A percentile compares a stretch with the other conserved stretches of the same genome.
Evolutionary conservation across 164 flowering plant species (phyloP).

Genomic region (Houttuynia cordata): DNA sequence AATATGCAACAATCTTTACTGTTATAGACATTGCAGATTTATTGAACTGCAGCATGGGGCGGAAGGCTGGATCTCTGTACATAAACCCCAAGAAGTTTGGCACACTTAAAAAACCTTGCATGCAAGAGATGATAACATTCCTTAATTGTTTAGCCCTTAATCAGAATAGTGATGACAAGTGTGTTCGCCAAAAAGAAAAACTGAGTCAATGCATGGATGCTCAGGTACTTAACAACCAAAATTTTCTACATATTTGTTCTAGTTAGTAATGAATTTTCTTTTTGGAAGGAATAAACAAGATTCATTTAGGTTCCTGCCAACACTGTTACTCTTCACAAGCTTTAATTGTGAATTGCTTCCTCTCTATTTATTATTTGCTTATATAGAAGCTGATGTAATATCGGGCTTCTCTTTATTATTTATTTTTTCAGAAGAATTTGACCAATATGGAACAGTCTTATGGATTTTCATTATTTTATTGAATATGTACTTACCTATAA

Average conservation of each 20-base stretch:
- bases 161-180: constrained; percentile 43
- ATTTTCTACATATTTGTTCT: neutral
- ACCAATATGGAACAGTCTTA: too few species aligned
- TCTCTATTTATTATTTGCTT: too few species aligned
- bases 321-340: too few species aligned
- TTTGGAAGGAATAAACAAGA: neutral
- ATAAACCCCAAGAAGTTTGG: constrained; percentile 16
- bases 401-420: too few species aligned
- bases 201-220: constrained; percentile 58
- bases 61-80: constrained; percentile 36
- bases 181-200: constrained; percentile 46
- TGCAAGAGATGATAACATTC: constrained; percentile 70
- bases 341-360: too few species aligned
- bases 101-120: constrained; percentile 23
- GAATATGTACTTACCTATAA: neutral
- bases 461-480: neutral
- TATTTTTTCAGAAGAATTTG: too few species aligned
- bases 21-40: constrained; percentile 1
- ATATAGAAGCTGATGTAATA: too few species aligned
- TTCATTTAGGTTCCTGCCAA: too few species aligned
- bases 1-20: too few species aligned
- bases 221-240: constrained; percentile 30
- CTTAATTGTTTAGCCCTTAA: constrained; percentile 63
- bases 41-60: constrained; percentile 34
- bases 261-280: neutral